Base-by-base conservation (phyloP, 495 filamentous ascomycete species). In the Neohortaea acidophila region DNA sequence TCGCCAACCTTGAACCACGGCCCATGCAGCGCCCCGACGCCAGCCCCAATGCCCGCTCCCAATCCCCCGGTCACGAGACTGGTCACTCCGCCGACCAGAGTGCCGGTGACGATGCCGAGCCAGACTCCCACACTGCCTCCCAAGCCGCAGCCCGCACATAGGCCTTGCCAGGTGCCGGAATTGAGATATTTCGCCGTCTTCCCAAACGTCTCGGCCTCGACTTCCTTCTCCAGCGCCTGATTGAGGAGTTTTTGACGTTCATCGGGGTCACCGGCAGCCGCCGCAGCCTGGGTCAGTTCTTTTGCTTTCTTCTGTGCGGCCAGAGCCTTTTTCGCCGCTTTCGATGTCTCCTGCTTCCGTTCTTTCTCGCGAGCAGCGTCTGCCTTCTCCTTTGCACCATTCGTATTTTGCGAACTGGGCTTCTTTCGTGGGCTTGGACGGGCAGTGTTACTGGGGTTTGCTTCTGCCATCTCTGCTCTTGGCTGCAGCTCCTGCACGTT, bases 131-230 rank as follows among this genome's bases (percentile, higher is more conserved):
- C 24, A 15, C 30, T 25, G 11, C 35, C 40, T 5, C 48, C 48
- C 5, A 52, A 25, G 3, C 49, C 49, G 8, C 36, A 22, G 1
- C 49, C 49, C 7, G 36, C 45, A 2, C 30, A 29, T n/a, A 50
- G 21, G 8, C 50, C 50, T 44, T 53, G 50, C 24, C 47, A 46
- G 2, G 46, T 30, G 14, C 50, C 50, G 12, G 47, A 43, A 14
- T 29, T 12, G 17, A 44, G 27, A 36, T 55, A 55, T 26, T 51
- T 52, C 12, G 52, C 52, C 0, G 45, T 43, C 34, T 55, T 55
- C 12, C 49, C 49, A 31, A 55, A 52, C 11, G 38, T 43, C 33
- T 49, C 52, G 5, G 52, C 45, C 21, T 47, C 49, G 23, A 55
- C 41, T 27, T 55, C 36, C 25, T 52, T 36, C 20, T 55, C 21